phyloP scores from a whole-genome alignment of 2,329 filamentous ascomycete species.

The Ceratocystis alfenasii region DNA sequence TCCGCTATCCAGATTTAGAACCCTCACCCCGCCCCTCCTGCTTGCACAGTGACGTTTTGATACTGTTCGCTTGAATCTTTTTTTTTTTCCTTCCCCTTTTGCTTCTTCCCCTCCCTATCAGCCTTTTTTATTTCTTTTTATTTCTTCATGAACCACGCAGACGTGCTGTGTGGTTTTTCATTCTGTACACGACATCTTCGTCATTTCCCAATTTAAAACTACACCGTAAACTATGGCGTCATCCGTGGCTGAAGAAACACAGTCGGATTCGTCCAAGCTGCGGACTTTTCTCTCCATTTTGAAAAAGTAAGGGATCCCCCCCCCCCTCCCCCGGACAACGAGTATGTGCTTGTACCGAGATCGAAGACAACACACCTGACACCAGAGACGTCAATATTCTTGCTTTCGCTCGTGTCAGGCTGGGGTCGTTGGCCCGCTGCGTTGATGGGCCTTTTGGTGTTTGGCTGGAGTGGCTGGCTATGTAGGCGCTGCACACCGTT shows the following conservation, averaged over 20 bases:
- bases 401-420: neutral
- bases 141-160: neutral
- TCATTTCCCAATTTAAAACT: neutral
- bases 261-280: slow-evolving; percentile 19
- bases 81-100: slow-evolving; percentile 4
- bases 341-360: neutral
- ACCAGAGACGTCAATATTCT: neutral
- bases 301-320: slow-evolving; percentile 20
- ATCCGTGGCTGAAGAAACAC: slow-evolving; percentile 19
- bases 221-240: slow-evolving; percentile 17
- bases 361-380: neutral
- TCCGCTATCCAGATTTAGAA: slow-evolving; percentile 9
- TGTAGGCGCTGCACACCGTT: neutral
- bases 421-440: neutral
- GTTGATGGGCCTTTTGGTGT: neutral
- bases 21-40: slow-evolving; percentile 8
- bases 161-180: neutral
- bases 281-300: slow-evolving; percentile 21
- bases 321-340: neutral
- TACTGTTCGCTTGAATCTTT: neutral
- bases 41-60: slow-evolving; percentile 2
- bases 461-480: neutral
- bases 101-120: neutral
- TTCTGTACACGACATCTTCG: neutral
- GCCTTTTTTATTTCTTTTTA: neutral